phyloP scores from a whole-genome alignment of 139 green algal genomes.

The Microglena sp. region DNA sequence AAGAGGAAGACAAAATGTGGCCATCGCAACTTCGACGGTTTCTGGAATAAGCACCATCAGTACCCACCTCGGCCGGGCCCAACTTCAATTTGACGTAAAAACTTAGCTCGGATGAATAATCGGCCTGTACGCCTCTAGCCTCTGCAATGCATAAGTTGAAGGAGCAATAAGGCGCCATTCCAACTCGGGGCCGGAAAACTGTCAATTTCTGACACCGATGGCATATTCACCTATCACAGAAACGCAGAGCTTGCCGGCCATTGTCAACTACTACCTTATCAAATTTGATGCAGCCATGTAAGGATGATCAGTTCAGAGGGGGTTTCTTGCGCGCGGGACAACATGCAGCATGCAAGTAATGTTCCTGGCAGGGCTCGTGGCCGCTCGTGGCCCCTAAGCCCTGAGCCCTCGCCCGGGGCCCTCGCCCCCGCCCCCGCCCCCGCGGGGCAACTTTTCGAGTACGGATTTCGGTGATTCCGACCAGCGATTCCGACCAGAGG shows the following conservation, averaged over 20 bases:
- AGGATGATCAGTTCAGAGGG: too few relatives aligned
- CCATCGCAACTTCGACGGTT: neutral
- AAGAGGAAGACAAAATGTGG: neutral
- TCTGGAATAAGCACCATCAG: neutral
- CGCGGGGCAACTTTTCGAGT: too few relatives aligned
- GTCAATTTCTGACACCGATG: neutral
- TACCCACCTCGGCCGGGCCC: conserved; percentile 15
- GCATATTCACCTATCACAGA: conserved; percentile 22
- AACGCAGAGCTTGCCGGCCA: conserved; percentile 20
- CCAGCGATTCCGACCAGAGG: too few relatives aligned
- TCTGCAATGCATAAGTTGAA: conserved; percentile 9
- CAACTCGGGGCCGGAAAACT: neutral
- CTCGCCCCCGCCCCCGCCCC: too few relatives aligned
- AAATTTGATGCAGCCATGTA: too few relatives aligned
- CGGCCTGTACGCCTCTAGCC: conserved; percentile 18
- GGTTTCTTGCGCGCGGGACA: too few relatives aligned
- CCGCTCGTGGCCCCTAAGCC: too few relatives aligned
- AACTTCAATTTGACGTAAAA: conserved; percentile 26
- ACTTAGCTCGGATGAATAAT: conserved; percentile 15
- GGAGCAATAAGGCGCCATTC: neutral
- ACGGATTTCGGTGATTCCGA: too few relatives aligned
- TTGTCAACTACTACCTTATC: too few relatives aligned
- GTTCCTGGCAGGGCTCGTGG: too few relatives aligned
- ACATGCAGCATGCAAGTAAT: too few relatives aligned
- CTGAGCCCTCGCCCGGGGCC: too few relatives aligned